Percentiles rank a stretch among this genome's conserved stretches.
Conservation (phyloP, 495 filamentous ascomycete species). For the Evernia prunastri region DNA sequence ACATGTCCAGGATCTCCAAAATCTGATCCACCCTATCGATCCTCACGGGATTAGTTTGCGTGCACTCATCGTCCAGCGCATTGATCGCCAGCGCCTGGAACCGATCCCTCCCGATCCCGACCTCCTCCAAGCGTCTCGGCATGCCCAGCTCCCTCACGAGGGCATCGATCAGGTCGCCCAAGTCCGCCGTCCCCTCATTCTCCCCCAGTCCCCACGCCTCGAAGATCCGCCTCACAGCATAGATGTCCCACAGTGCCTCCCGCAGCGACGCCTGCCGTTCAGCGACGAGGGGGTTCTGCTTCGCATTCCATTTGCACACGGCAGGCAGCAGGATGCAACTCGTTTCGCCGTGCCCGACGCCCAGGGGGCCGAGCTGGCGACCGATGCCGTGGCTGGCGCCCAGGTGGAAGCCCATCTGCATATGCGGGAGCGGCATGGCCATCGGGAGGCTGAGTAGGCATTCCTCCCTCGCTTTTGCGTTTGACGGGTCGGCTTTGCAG, state of each 20-base stretch:
- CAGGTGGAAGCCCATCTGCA: slow-evolving; percentile 44
- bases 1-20: slow-evolving; percentile 48
- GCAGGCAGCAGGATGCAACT: slow-evolving; percentile 57
- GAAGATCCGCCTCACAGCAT: slow-evolving; percentile 39
- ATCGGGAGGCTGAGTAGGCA: slow-evolving; percentile 50
- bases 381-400: slow-evolving; percentile 62
- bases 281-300: slow-evolving; percentile 36
- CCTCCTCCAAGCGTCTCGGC: slow-evolving; percentile 50
- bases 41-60: slow-evolving; percentile 44
- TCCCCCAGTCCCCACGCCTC: slow-evolving; percentile 32
- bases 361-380: slow-evolving; percentile 58
- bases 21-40: slow-evolving; percentile 45
- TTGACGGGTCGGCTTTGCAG: slow-evolving; percentile 39
- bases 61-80: slow-evolving; percentile 48
- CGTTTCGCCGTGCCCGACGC: slow-evolving; percentile 61
- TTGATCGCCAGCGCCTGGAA: slow-evolving; percentile 46
- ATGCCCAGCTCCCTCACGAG: slow-evolving; percentile 51
- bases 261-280: slow-evolving; percentile 42
- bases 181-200: slow-evolving; percentile 38
- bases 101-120: slow-evolving; percentile 47
- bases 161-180: slow-evolving; percentile 49
- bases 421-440: slow-evolving; percentile 46
- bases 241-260: slow-evolving; percentile 43
- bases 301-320: slow-evolving; percentile 55
- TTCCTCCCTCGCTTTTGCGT: slow-evolving; percentile 42